Evolutionary conservation across 805 yeast species (phyloP).

Genomic region (Nematodospora valgi): DNA sequence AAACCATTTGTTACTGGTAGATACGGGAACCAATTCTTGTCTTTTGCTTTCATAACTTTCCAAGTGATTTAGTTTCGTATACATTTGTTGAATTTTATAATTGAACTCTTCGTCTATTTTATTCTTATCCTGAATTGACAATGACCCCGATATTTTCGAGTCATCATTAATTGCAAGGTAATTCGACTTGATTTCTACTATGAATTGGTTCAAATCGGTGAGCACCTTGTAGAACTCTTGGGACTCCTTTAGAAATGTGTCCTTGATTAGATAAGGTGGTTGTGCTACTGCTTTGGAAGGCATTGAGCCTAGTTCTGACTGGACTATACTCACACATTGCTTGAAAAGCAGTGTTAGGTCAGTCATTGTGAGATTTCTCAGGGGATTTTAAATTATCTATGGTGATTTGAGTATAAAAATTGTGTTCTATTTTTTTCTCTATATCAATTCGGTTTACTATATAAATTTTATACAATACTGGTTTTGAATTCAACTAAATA

Average conservation of each 20-base stretch:
- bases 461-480: no score
- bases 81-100: slow-evolving; percentile 48
- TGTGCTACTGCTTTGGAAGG: background rate
- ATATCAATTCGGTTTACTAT: background rate
- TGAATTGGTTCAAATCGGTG: slow-evolving; percentile 28
- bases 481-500: no score
- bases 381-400: no score
- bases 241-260: slow-evolving; percentile 42
- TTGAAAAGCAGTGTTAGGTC: slow-evolving; percentile 48
- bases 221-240: slow-evolving; percentile 31
- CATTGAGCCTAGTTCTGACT: slow-evolving; percentile 23
- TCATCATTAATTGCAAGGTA: slow-evolving; percentile 24
- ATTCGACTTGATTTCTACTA: slow-evolving; percentile 21
- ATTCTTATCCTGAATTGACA: slow-evolving; percentile 49
- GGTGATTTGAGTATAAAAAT: no score
- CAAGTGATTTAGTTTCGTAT: slow-evolving; percentile 46
- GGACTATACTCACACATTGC: slow-evolving; percentile 45
- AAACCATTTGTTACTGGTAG: slow-evolving; percentile 4
- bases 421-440: background rate
- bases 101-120: slow-evolving; percentile 55
- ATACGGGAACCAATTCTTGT: slow-evolving; percentile 13
- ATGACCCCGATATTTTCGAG: slow-evolving; percentile 10
- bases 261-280: slow-evolving; percentile 20
- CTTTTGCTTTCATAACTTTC: slow-evolving; percentile 53
- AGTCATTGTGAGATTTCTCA: slow-evolving; percentile 36